Percentiles rank a stretch among this genome's conserved stretches.
Conservation (phyloP, 768 basidiomycete species). For the Boletus rubropictus region DNA sequence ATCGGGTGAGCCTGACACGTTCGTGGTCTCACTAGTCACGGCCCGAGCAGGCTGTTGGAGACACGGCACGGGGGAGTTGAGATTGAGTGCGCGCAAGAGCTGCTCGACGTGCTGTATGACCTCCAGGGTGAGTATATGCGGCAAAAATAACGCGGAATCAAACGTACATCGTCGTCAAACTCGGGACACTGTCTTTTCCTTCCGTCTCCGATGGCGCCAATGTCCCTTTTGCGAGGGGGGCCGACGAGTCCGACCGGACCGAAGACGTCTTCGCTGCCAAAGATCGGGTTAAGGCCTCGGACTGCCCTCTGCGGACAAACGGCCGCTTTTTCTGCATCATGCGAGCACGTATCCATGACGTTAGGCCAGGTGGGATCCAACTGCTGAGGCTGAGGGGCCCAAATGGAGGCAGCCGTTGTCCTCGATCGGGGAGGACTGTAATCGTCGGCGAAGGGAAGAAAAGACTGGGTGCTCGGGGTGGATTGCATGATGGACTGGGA, state of each 20-base stretch:
- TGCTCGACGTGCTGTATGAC: slow-evolving; percentile 66
- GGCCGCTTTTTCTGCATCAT: slow-evolving; percentile 41
- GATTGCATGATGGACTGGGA: slow-evolving; percentile 27
- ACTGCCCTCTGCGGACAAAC: slow-evolving; percentile 28
- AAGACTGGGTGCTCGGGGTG: slow-evolving; percentile 21
- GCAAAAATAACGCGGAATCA: slow-evolving; percentile 14
- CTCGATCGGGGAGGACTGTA: slow-evolving; percentile 37
- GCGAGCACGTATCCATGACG: slow-evolving; percentile 56
- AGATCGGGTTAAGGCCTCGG: slow-evolving; percentile 19
- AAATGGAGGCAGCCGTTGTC: slow-evolving; percentile 56
- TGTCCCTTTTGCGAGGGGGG: slow-evolving; percentile 38
- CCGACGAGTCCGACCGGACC: slow-evolving; percentile 43
- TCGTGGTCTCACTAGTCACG: slow-evolving; percentile 38
- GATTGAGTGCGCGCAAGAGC: slow-evolving; percentile 70
- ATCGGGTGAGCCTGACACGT: slow-evolving; percentile 52
- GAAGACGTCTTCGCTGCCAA: slow-evolving; percentile 57
- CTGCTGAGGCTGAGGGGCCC: slow-evolving; percentile 77
- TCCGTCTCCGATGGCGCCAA: slow-evolving; percentile 79
- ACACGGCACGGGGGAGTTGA: slow-evolving; percentile 65
- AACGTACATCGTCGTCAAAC: slow-evolving; percentile 42
- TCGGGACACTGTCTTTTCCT: slow-evolving; percentile 57
- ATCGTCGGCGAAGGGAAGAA: slow-evolving; percentile 35
- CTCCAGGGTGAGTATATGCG: slow-evolving; percentile 29
- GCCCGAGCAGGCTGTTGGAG: slow-evolving; percentile 39
- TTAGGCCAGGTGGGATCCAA: slow-evolving; percentile 64